Conservation (phyloP, 306 rosid species). For the Dicorynia guianensis region DNA sequence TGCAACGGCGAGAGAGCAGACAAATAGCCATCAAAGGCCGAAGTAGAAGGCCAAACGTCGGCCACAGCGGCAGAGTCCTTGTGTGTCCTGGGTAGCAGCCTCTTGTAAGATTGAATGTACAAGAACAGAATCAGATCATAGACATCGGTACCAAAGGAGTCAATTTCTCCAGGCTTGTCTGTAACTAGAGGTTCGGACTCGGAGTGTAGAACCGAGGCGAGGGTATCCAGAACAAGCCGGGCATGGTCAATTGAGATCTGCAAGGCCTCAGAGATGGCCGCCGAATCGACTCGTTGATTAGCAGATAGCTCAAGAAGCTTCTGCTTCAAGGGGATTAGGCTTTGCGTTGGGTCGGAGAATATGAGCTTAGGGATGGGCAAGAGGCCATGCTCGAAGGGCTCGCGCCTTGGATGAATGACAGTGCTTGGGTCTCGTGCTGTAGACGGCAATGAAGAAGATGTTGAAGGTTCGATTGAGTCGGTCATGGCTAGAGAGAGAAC, state of each 20-base stretch:
- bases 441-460: slow-evolving; percentile 53
- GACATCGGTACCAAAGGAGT: slow-evolving; percentile 68
- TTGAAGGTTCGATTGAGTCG: slow-evolving; percentile 66
- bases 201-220: slow-evolving; percentile 77
- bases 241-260: slow-evolving; percentile 96
- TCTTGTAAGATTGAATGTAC: slow-evolving; percentile 95
- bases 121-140: slow-evolving; percentile 88
- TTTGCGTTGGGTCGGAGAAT: slow-evolving; percentile 92
- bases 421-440: slow-evolving; percentile 54
- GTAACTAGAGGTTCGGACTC: slow-evolving; percentile 71
- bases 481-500: slow-evolving; percentile 62
- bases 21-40: slow-evolving; percentile 97
- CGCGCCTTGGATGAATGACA: slow-evolving; percentile 85
- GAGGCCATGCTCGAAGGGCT: slow-evolving; percentile 94
- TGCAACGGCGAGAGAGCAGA: slow-evolving; percentile 98
- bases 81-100: slow-evolving; percentile 87
- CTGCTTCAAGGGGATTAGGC: slow-evolving; percentile 85
- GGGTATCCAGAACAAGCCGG: slow-evolving; percentile 78
- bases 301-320: slow-evolving; percentile 69
- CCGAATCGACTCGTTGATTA: slow-evolving; percentile 59
- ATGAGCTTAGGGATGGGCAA: slow-evolving; percentile 84
- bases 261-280: slow-evolving; percentile 71
- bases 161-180: slow-evolving; percentile 57
- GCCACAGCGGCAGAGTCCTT: slow-evolving; percentile 95
- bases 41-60: slow-evolving; percentile 99